Evolutionary conservation across 441 rosid genomes (phyloP).

Genomic region (Erysimum cheiri): DNA sequence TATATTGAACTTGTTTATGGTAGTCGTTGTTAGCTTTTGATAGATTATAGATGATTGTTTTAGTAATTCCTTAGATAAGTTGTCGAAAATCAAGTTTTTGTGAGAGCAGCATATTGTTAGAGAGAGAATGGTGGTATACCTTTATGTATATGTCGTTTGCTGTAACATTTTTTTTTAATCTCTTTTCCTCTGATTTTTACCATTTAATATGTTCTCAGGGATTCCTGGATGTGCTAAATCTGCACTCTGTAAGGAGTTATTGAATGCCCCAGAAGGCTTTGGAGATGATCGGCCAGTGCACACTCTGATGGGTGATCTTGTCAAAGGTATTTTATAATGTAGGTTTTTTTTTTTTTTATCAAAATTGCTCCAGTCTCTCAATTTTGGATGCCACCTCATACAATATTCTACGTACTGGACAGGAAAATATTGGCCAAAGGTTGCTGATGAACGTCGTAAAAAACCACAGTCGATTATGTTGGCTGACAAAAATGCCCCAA

Average conservation of each 20-base stretch:
- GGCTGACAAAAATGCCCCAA: slow-evolving; percentile 99
- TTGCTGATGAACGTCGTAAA: slow-evolving; percentile 76
- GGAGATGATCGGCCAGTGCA: slow-evolving; percentile 86
- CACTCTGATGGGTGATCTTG: slow-evolving; percentile 94
- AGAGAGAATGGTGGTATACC: not conserved
- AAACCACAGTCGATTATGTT: slow-evolving; percentile 86
- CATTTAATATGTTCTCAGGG: slow-evolving; percentile 53
- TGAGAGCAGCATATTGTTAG: slow-evolving; percentile 8
- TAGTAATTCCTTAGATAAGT: slow-evolving; percentile 5
- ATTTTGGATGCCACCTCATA: slow-evolving; percentile 26
- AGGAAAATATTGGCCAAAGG: slow-evolving; percentile 92
- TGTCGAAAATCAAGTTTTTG: not conserved
- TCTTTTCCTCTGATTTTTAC: slow-evolving; percentile 3
- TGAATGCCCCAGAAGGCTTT: slow-evolving; percentile 70
- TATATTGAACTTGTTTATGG: slow-evolving; percentile 13
- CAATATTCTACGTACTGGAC: slow-evolving; percentile 26
- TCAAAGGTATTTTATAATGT: slow-evolving; percentile 64
- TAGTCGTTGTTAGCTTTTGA: slow-evolving; percentile 8
- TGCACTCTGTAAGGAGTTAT: slow-evolving; percentile 88
- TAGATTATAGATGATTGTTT: slow-evolving; percentile 3
- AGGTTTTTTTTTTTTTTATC: not conserved
- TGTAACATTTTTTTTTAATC: not conserved
- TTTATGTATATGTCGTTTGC: slow-evolving; percentile 8
- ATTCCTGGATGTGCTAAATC: slow-evolving; percentile 99
- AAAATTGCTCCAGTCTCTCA: slow-evolving; percentile 21